Evolutionary conservation across 75 land plant species (phyloP), one percentile per base, ranked within the genome.

Genomic region (Pinus tabuliformis): DNA sequence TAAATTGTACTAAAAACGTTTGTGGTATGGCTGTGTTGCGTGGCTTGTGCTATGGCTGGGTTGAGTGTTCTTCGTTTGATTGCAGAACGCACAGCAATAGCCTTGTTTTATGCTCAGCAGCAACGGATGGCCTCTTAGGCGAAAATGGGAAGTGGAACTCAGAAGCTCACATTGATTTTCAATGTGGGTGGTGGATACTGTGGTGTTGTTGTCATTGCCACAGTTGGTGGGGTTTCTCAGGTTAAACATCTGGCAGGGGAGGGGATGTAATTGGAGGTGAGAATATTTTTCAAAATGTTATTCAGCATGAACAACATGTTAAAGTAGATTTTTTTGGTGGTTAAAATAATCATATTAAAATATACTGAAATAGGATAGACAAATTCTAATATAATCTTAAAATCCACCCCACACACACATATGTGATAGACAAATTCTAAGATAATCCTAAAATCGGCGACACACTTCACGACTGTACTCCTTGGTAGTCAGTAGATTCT

Each of bases 161-260:
- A 92, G 79, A 84, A 88, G 37, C 18, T 84, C 61, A 91, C 85
- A 0, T 76, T 92, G 16, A 84, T 88, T 16, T 90, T 92, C 65
- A 90, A 90, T 30, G 82, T 90, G 92, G 92, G 92, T 56, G 95
- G 89, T n/a, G 91, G 91, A 12, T 90, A 78, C 60, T 84, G 85
- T 74, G 93, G 90, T 78, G 91, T 85, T 17, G 89, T 87, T 12
- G 68, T 92, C 1, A 72, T 84, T 12, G 87, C 93, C 56, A 92
- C 91, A 16, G 91, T 80, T 26, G 92, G 93, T 56, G 92, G 93
- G 13, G 88, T 92, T 75, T 90, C 89, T 22, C 89, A 90, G 80
- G 83, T 88, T 15, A 83, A 83, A 65, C 84, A 89, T 24, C 72
- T 88, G 58, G 72, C 85, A 8, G 92, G 95, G 3, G 73, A 8